Evolutionary conservation across 148 eudicot species (phyloP).

Genomic region (Hydrangea macrophylla): DNA sequence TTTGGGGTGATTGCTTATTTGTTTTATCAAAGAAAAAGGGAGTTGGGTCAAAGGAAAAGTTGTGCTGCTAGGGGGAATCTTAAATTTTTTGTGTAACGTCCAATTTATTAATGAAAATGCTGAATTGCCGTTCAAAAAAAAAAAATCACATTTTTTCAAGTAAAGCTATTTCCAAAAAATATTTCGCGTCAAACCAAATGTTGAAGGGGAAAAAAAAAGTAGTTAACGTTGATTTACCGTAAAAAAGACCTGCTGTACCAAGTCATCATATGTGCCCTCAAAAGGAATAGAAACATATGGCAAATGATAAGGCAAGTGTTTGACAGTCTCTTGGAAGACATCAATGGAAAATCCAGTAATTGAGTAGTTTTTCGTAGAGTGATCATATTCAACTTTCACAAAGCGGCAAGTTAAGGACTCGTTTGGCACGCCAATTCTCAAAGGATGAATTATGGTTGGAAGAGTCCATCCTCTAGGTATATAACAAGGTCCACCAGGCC

Average conservation of each 20-base stretch:
- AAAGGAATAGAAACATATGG: constrained; percentile 16
- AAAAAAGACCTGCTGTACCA: constrained; percentile 15
- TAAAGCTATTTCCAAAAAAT: too few relatives aligned
- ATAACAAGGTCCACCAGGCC: constrained; percentile 15
- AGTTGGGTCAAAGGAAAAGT: too few relatives aligned
- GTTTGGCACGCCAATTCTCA: constrained; percentile 26
- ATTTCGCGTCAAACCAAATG: too few relatives aligned
- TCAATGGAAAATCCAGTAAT: constrained; percentile 20
- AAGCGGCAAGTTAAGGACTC: constrained; percentile 5
- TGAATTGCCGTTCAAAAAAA: too few relatives aligned
- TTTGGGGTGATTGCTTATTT: too few relatives aligned
- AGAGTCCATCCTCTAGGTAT: constrained; percentile 22
- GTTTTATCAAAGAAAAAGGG: too few relatives aligned
- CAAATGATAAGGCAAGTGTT: constrained; percentile 6
- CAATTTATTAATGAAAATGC: too few relatives aligned
- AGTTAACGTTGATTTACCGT: constrained; percentile 11
- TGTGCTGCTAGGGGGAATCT: too few relatives aligned
- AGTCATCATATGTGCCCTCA: constrained; percentile 10
- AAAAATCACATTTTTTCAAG: too few relatives aligned
- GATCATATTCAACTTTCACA: constrained; percentile 14
- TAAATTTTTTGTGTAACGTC: too few relatives aligned
- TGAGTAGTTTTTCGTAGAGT: not conserved
- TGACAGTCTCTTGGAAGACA: constrained; percentile 12
- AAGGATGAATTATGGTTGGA: not conserved
- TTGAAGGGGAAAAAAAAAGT: too few relatives aligned